Percentiles rank a stretch among this genome's conserved stretches.
phyloP scores from a whole-genome alignment of 1,139 yeast genomes.

The Candida dubliniensis region DNA sequence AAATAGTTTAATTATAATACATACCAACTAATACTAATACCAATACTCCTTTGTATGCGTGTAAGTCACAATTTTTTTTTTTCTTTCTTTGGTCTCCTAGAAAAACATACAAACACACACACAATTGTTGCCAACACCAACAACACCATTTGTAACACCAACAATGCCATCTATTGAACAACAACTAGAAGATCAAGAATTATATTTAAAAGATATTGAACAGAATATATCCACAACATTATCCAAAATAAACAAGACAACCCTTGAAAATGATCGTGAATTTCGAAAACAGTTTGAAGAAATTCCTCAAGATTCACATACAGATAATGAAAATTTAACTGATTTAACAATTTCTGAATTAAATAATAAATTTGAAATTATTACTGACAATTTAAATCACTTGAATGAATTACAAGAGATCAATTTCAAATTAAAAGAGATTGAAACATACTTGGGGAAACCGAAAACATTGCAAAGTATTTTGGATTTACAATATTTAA shows the following conservation, averaged over 20 bases:
- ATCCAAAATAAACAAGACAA: conserved; percentile 4
- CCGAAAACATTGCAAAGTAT: conserved; percentile 11
- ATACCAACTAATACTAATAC: not conserved
- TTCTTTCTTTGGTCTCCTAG: not conserved
- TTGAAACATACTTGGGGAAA: conserved; percentile 16
- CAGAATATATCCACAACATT: conserved; percentile 1
- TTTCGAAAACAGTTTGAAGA: conserved; percentile 8
- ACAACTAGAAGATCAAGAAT: conserved; percentile 5
- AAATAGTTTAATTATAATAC: not conserved
- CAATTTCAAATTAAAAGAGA: conserved; percentile 23
- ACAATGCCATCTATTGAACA: conserved; percentile 11
- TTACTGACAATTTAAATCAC: conserved; percentile 17
- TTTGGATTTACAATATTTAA: conserved; percentile 17
- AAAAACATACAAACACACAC: not conserved
- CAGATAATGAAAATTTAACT: conserved; percentile 8
- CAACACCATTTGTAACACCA: not conserved
- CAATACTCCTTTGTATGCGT: too few species aligned
- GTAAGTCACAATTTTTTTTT: too few species aligned
- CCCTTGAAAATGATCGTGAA: conserved; percentile 6
- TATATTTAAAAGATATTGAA: conserved; percentile 5
- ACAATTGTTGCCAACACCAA: not conserved
- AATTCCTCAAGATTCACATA: not conserved
- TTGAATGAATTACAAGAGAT: conserved; percentile 26
- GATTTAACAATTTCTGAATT: conserved; percentile 20
- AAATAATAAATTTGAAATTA: conserved; percentile 18